phyloP scores from a whole-genome alignment of 139 green algal species.

The Chlorella vulgaris region DNA sequence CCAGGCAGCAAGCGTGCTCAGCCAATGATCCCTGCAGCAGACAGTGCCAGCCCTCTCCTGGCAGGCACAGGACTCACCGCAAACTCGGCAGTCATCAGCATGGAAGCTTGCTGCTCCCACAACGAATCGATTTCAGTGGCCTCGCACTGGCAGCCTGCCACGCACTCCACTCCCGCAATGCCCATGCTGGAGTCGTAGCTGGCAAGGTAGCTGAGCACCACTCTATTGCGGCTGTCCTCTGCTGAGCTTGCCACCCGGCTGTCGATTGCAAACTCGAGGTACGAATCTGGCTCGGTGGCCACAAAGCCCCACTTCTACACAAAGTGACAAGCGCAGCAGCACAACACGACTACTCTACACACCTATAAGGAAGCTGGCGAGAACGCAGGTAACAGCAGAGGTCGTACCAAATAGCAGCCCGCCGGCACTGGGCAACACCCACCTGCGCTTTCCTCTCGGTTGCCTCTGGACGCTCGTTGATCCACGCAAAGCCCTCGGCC shows the following conservation, averaged over 20 bases:
- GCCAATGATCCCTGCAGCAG: neutral
- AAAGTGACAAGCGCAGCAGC: no score
- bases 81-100: constrained; percentile 22
- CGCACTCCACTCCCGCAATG: neutral
- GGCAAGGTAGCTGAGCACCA: constrained; percentile 17
- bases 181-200: constrained; percentile 14
- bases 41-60: neutral
- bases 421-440: no score
- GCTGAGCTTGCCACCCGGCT: neutral
- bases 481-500: constrained; percentile 8
- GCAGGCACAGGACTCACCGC: neutral
- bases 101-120: constrained; percentile 15
- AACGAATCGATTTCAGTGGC: neutral
- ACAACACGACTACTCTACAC: no score
- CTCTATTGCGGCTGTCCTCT: neutral
- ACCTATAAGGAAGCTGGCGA: no score
- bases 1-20: neutral
- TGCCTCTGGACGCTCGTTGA: constrained; percentile 12
- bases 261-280: constrained; percentile 2
- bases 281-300: neutral
- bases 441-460: constrained; percentile 15
- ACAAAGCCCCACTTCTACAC: constrained; percentile 20
- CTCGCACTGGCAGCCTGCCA: constrained; percentile 2
- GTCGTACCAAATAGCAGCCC: no score
- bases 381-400: no score